Base-by-base conservation (phyloP, 768 basidiomycete species). In the Boletus coccyginus region DNA sequence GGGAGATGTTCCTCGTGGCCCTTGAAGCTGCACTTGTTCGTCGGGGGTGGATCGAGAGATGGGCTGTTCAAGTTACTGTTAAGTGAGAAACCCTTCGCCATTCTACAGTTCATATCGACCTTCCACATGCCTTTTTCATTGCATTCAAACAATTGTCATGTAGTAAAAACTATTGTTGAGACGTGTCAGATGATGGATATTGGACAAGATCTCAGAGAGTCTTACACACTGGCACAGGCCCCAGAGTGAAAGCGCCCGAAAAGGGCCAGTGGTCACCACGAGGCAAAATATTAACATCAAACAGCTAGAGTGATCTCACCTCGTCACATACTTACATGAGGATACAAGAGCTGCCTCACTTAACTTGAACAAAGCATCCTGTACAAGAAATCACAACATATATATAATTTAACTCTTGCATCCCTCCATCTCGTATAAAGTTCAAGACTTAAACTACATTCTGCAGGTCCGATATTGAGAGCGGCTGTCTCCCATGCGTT, bases 1-100 rank as follows among this genome's bases (percentile, higher is more conserved):
- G 78, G 59, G 71, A 78, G 50, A 69, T 76, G 56, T 70, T 84
- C n/a, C 62, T 78, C 57, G 52, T 79, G 32, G 71, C 70, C 31
- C 83, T 85, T 73, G 83, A 86, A 63, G 80, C 78, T 21, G 80
- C 74, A 0, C 71, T 86, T 38, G 65, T 85, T 16, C 66, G 71
- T 41, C 74, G 71, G 5, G 76, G 78, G 16, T 65, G 73, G 59
- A 61, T 86, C 50, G 69, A 67, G 60, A 73, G 80, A 52, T 86
- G 84, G 85, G 68, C 73, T 13, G 31, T 71, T 41, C 63, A 65
- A 46, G 59, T 71, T 43, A 56, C 52, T 41, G 43, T 43, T 6
- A 53, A 56, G 53, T 69, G 46, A 66, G 24, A 24, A 39, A 32
- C 33, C 7, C 2, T 27, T 48, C n/a, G 42, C 3, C 48, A 7